Evolutionary conservation across 805 yeast species (phyloP), one percentile per base, ranked within the genome.

Genomic region (Kodamaea neixiangensis): DNA sequence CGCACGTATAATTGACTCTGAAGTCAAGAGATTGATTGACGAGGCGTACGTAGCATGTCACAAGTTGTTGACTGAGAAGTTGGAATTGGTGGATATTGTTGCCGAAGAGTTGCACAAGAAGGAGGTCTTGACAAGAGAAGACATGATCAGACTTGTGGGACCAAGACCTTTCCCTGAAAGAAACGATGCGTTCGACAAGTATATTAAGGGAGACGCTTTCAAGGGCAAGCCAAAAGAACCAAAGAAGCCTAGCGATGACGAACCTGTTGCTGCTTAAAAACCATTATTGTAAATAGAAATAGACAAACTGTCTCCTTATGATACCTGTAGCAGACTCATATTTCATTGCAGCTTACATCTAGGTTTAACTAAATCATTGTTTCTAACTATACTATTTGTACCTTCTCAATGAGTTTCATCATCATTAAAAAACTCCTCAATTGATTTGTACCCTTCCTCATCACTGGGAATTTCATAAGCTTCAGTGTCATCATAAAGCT

Each of bases 121-220:
- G 64, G 96, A 88, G 63, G 90, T 85, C n/a, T 77, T 88, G 55
- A 86, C 92, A 0, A 80, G 96, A 64, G 86, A 83, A 55, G 96
- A 88, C 63, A 86, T 88, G 89, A 79, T 88, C 47, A 74, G 87
- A 46, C 62, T 89, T 34, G 75, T 87, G 33, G 96, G 96, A 1
- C 83, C 85, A 55, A 77, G 96, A 60, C 92, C 92, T 37, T 87
- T 84, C 75, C 81, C 84, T 13, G 89, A 87, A 63, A 78, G 82
- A 64, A 87, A 87, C 61, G 96, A 87, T 63, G 96, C 96, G 1
- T 91, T 92, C 69, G 96, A 90, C 67, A 89, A 89, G 66, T 92
- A 92, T 62, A 72, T 92, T 54, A 88, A 81, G 59, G 75, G 75
- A 5, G 77, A 73, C 58, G 75, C 77, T 7, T 70, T 70, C 58